Conservation (phyloP, 2,329 filamentous ascomycete species). For the Trichophyton simii region DNA sequence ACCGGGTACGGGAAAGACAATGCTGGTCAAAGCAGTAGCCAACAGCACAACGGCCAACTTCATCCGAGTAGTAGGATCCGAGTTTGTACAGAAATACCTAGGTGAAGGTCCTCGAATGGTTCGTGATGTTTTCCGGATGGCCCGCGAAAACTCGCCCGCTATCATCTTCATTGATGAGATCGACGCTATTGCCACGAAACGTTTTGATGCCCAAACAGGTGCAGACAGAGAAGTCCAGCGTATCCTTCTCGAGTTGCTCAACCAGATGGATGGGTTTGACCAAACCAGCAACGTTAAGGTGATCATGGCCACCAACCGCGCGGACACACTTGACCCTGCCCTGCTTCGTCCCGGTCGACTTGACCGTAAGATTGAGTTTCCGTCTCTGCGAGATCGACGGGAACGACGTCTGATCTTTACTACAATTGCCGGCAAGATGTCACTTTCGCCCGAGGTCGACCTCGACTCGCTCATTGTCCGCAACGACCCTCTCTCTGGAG, state of each 20-base stretch:
- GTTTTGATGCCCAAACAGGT: slow-evolving; percentile 96
- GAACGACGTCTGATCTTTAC: slow-evolving; percentile 93
- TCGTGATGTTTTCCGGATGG: slow-evolving; percentile 97
- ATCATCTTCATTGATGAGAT: slow-evolving; percentile 99
- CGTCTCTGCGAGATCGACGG: slow-evolving; percentile 80
- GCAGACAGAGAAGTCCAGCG: slow-evolving; percentile 97
- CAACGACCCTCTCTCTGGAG: slow-evolving; percentile 89
- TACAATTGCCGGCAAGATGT: slow-evolving; percentile 97
- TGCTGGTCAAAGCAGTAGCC: slow-evolving; percentile 95
- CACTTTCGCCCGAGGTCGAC: slow-evolving; percentile 88
- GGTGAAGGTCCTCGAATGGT: slow-evolving; percentile 98
- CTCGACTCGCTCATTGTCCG: slow-evolving; percentile 90
- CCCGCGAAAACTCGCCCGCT: slow-evolving; percentile 89
- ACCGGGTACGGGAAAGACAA: slow-evolving; percentile 90
- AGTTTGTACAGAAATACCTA: slow-evolving; percentile 98
- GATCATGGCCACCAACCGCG: slow-evolving; percentile 99
- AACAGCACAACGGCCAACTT: slow-evolving; percentile 98
- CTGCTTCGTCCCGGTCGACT: slow-evolving; percentile 87
- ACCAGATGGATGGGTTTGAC: slow-evolving; percentile 99
- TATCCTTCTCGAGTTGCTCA: slow-evolving; percentile 91
- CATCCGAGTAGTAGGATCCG: slow-evolving; percentile 93
- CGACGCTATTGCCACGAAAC: slow-evolving; percentile 96
- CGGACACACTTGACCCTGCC: slow-evolving; percentile 90
- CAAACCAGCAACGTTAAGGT: slow-evolving; percentile 99
- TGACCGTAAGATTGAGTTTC: slow-evolving; percentile 98